Evolutionary conservation across 1,284 basidiomycete genomes (phyloP).

Genomic region (Pisolithus thermaeus): DNA sequence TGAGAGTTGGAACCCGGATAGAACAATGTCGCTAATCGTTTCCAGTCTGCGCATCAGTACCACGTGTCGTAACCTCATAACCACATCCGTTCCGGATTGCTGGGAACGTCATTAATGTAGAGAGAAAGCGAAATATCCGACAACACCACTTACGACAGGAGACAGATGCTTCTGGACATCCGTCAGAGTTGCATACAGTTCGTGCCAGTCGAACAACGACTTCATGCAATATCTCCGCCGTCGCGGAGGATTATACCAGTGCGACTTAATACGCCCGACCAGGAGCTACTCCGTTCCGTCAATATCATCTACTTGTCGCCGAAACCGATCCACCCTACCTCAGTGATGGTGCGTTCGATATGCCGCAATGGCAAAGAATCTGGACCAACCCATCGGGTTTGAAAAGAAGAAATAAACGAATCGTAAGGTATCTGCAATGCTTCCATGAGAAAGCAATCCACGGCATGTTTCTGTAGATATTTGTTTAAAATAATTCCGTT

Average conservation of each 20-base stretch:
- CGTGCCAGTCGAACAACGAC: constrained; percentile 58
- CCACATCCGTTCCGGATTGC: constrained; percentile 26
- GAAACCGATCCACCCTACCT: constrained; percentile 34
- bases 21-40: no score
- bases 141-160: constrained; percentile 25
- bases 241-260: constrained; percentile 65
- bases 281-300: constrained; percentile 39
- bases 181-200: constrained; percentile 43
- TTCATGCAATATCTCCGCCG: constrained; percentile 61
- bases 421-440: constrained; percentile 50
- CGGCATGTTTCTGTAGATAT: no score
- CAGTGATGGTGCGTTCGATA: constrained; percentile 49
- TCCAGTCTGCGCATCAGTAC: no score
- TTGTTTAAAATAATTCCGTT: no score
- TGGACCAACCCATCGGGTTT: constrained; percentile 31
- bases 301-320: constrained; percentile 30
- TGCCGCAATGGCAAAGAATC: constrained; percentile 34
- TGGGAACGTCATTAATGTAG: constrained; percentile 4
- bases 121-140: neutral
- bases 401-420: constrained; percentile 35
- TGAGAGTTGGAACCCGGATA: no score
- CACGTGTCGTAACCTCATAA: no score
- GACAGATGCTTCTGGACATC: constrained; percentile 33
- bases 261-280: constrained; percentile 48
- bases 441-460: no score